Base-by-base conservation (phyloP, 2,329 filamentous ascomycete species). In the Lecanoromycetidae sp. region DNA sequence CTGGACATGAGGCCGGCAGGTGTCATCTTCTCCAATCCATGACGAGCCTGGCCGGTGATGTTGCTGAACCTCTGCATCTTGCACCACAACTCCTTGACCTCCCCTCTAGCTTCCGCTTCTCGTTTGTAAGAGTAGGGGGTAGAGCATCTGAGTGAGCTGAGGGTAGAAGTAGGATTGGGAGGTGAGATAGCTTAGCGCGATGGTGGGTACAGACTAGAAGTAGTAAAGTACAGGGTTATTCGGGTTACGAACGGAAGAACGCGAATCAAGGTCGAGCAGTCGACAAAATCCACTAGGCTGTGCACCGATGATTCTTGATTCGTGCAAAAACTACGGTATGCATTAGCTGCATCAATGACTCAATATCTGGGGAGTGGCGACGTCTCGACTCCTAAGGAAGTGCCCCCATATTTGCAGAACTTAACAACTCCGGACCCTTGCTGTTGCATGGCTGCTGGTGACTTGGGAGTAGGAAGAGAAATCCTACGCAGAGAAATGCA, bases 1-100 rank as follows among this genome's bases (percentile, higher is more conserved):
- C 75, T 67, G 50, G 74, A 76, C 69, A 77, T 77, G 64, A 81
- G 80, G 62, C 74, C 73, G 48, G 69, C 68, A 54, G 77, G 77
- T 57, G 75, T 76, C 74, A 81, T 79, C 61, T 76, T 72, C 64
- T 80, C 77, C 76, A 76, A 79, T 63, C 77, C 77, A 75, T 79
- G 76, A 59, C 77, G 74, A 64, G 77, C 76, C 60, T 71, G 69
- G 64, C 76, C 76, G 57, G 76, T 80, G 63, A 80, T 79, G 67
- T 79, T 79, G 60, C 74, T 75, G 62, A 81, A 79, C 66, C 79
- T 80, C 68, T 80, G 77, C 77, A 80, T 81, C 62, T 58, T 66
- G 50, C 12, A 19, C 9, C n/a, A 39, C 27, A 22, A 29, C 37
- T 23, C 39, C 35, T 27, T 33, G n/a, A n/a, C n/a, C 44, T 50